phyloP scores from a whole-genome alignment of 2,329 filamentous ascomycete genomes.

The Talaromyces sp. region DNA sequence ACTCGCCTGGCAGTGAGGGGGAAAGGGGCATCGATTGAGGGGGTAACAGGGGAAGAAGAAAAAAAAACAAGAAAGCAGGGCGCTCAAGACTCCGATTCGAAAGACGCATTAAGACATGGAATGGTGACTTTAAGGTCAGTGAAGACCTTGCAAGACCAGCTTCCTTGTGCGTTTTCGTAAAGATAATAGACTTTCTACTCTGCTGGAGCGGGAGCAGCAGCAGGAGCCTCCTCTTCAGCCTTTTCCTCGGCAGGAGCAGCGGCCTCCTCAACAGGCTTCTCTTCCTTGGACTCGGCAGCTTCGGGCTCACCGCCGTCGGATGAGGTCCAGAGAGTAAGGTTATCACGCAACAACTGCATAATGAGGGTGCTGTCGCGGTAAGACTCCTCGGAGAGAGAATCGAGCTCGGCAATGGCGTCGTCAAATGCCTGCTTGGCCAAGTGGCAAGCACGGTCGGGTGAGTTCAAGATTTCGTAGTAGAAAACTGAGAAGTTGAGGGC shows the following conservation, averaged over 20 bases:
- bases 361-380: slow-evolving; percentile 99
- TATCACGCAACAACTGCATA: slow-evolving; percentile 98
- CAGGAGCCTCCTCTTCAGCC: slow-evolving; percentile 33
- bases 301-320: slow-evolving; percentile 76
- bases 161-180: slow-evolving; percentile 8
- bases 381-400: slow-evolving; percentile 94
- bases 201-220: slow-evolving; percentile 23
- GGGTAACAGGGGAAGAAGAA: background rate
- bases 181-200: slow-evolving; percentile 11
- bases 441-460: slow-evolving; percentile 94
- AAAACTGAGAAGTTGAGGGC: slow-evolving; percentile 99
- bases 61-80: background rate
- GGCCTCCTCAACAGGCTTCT: slow-evolving; percentile 51
- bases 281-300: slow-evolving; percentile 60
- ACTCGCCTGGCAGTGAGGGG: background rate
- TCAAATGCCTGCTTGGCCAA: slow-evolving; percentile 99
- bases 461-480: slow-evolving; percentile 99
- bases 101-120: slow-evolving; percentile 19
- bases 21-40: background rate
- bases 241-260: slow-evolving; percentile 39
- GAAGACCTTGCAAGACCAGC: background rate
- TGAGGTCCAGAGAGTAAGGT: slow-evolving; percentile 96
- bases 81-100: slow-evolving; percentile 25
- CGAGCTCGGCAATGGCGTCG: slow-evolving; percentile 96
- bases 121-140: background rate